Conservation (phyloP, 768 basidiomycete species). For the Paxillus rubicundulus region DNA sequence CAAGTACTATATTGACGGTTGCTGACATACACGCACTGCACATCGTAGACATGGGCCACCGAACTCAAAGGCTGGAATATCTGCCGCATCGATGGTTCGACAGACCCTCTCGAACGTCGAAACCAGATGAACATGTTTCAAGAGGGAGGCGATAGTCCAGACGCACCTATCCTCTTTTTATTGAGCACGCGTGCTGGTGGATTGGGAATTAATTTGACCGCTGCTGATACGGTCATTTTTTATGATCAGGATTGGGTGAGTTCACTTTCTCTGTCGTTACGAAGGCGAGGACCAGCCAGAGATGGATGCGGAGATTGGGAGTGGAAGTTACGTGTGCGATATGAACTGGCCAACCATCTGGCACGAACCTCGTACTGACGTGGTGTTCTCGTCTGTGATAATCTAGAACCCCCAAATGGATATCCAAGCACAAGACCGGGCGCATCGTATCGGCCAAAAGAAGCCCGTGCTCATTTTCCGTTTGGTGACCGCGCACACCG, state of each 20-base stretch:
- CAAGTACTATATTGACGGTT: neutral
- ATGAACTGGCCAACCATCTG: neutral
- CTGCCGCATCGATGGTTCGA: conserved; percentile 91
- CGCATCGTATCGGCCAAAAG: conserved; percentile 95
- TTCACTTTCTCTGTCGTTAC: neutral
- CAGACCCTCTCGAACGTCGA: conserved; percentile 75
- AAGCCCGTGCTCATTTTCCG: conserved; percentile 88
- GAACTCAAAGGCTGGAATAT: conserved; percentile 80
- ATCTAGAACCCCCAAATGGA: conserved; percentile 92
- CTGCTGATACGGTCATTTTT: conserved; percentile 39
- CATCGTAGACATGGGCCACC: conserved; percentile 63
- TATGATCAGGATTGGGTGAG: conserved; percentile 25
- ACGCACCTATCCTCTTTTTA: conserved; percentile 76
- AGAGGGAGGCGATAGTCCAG: conserved; percentile 54
- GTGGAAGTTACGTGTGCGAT: neutral
- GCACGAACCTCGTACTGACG: neutral
- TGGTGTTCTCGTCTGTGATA: neutral
- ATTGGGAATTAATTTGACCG: conserved; percentile 93
- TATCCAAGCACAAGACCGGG: conserved; percentile 91
- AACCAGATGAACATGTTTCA: conserved; percentile 88
- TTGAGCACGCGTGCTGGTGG: conserved; percentile 94
- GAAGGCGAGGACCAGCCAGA: neutral
- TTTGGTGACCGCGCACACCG: conserved; percentile 80
- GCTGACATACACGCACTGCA: neutral
- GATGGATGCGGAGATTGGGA: neutral